phyloP scores from a whole-genome alignment of 2,329 filamentous ascomycete genomes.

The Ophiostoma perfectum region DNA sequence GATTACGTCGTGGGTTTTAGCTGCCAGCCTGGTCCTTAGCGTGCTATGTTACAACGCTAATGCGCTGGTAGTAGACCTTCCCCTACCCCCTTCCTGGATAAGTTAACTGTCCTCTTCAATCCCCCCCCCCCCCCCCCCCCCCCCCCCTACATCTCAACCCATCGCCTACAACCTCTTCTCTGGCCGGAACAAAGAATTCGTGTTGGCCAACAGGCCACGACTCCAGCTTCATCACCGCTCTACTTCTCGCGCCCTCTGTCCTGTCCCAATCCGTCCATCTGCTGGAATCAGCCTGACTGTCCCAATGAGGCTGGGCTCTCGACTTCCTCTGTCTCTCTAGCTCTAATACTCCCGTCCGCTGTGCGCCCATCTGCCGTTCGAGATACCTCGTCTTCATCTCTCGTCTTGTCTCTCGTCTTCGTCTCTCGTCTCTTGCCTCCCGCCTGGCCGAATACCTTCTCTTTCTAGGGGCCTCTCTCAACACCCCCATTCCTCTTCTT shows the following conservation, averaged over 20 bases:
- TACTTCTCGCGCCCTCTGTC: neutral
- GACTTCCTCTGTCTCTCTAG: neutral
- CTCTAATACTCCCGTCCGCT: neutral
- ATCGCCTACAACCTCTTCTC: neutral
- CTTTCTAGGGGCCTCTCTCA: neutral
- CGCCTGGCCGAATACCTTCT: neutral
- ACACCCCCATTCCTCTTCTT: neutral
- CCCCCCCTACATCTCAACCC: neutral
- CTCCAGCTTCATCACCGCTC: neutral
- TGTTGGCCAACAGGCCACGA: slow-evolving; percentile 13
- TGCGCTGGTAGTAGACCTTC: neutral
- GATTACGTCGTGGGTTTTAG: slow-evolving; percentile 9
- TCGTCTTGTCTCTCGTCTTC: neutral
- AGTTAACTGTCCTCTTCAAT: slow-evolving; percentile 12
- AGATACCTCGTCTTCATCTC: neutral
- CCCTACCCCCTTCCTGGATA: neutral
- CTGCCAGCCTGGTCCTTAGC: slow-evolving; percentile 12
- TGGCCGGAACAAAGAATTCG: slow-evolving; percentile 9
- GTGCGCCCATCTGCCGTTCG: no score
- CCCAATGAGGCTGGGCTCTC: slow-evolving; percentile 3
- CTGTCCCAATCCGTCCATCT: slow-evolving; percentile 13
- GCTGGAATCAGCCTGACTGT: slow-evolving; percentile 11
- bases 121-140: neutral
- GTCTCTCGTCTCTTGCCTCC: neutral
- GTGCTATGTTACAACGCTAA: neutral